Evolutionary conservation across 495 filamentous ascomycete species (phyloP), one percentile per base, ranked within the genome.

Genomic region (Aspergillus nanangensis): DNA sequence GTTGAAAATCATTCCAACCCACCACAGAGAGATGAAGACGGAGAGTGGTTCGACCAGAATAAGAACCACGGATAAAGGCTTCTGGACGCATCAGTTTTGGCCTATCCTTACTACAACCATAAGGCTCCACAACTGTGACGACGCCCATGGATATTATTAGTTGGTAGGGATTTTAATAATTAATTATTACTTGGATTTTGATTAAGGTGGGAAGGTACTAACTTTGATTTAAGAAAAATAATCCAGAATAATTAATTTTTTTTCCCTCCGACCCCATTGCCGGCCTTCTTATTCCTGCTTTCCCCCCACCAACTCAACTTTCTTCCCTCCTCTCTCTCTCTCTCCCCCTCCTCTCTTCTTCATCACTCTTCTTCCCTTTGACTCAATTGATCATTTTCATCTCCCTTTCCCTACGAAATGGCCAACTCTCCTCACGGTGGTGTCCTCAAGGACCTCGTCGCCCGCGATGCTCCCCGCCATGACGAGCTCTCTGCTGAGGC

Each of bases 391-490:
- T 36, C 29, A 29, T 38, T 40, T 33, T 20, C 14, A 23, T 22
- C 32, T 43, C 20, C 15, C 23, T 37, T 1, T 32, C 19, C 37
- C 22, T 35, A 14, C 50, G 70, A 48, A 56, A 86, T 85, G 82
- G 82, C 82, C 56, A 86, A 95, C 74, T 63, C 86, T 66, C 93
- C 93, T 44, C 93, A 98, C 71, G 93, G 93, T 72, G 93, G 94
- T 65, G 76, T 92, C 71, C 84, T 98, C 53, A 97, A 96, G 81
- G 93, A 98, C 76, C 80, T 98, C 57, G 66, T 97, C 47, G 92
- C 92, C 27, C 82, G 93, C 70, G 93, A 98, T 79, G 74, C 80
- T 42, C 82, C 83, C 41, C 81, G 85, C 53, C 83, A 92, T 37
- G 69, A 74, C 25, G 68, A 94, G 67, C 83, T 98, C 41, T 74